phyloP scores from a whole-genome alignment of 768 basidiomycete genomes.

The Podaxis pistillaris region DNA sequence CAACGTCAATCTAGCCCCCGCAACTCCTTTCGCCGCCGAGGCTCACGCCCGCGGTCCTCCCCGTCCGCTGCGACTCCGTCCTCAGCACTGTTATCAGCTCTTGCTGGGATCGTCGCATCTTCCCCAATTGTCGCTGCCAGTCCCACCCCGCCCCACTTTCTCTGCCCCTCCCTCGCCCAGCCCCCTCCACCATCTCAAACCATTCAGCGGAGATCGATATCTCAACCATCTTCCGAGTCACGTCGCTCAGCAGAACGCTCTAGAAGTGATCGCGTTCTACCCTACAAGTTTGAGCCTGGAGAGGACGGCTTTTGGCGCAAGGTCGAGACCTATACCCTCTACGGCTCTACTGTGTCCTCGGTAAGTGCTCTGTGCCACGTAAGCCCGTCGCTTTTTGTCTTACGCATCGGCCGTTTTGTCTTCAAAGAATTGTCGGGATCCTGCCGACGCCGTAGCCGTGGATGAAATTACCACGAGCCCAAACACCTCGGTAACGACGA shows the following conservation, averaged over 20 bases:
- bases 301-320: slow-evolving; percentile 59
- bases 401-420: background rate
- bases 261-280: slow-evolving; percentile 32
- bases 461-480: slow-evolving; percentile 22
- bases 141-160: slow-evolving; percentile 58
- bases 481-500: slow-evolving; percentile 19
- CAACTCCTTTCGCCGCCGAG: slow-evolving; percentile 15
- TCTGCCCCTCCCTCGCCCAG: slow-evolving; percentile 50
- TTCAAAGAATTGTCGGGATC: slow-evolving; percentile 24
- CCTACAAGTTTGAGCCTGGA: slow-evolving; percentile 53
- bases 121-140: slow-evolving; percentile 44
- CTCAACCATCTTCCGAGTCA: slow-evolving; percentile 16
- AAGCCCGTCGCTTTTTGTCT: background rate
- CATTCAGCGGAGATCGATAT: slow-evolving; percentile 15
- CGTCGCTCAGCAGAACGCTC: background rate
- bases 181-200: background rate
- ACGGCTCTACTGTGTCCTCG: slow-evolving; percentile 67
- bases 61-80: slow-evolving; percentile 37
- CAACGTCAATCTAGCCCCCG: background rate
- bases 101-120: slow-evolving; percentile 51
- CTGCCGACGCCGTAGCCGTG: slow-evolving; percentile 24
- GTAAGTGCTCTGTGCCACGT: slow-evolving; percentile 33
- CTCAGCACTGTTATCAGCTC: slow-evolving; percentile 48
- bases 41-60: background rate
- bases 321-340: slow-evolving; percentile 55